Conservation (phyloP, 2,329 filamentous ascomycete species). For the Aspergillus eucalypticola region DNA sequence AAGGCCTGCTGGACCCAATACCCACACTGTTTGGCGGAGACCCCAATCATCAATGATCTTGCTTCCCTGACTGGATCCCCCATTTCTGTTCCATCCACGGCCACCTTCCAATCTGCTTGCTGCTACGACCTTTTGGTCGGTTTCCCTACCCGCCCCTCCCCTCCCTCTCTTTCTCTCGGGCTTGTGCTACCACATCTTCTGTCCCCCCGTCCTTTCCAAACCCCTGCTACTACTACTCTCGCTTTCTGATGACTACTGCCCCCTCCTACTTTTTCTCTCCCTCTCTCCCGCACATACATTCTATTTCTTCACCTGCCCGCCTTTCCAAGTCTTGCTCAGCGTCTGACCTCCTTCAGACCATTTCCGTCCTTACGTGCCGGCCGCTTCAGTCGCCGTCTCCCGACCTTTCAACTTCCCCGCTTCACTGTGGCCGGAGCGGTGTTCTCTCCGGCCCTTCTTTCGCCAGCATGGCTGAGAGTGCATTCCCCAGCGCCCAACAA, state of each 20-base stretch:
- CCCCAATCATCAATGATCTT: slow-evolving; percentile 5
- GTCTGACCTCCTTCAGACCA: slow-evolving; percentile 65
- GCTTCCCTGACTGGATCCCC: slow-evolving; percentile 5
- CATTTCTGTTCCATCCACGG: background rate
- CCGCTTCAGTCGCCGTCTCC: slow-evolving; percentile 66
- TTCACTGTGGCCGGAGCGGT: slow-evolving; percentile 30
- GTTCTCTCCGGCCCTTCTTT: slow-evolving; percentile 30
- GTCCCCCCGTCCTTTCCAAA: background rate
- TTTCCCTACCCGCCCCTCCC: slow-evolving; percentile 27
- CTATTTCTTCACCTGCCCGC: background rate
- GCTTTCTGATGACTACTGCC: slow-evolving; percentile 4
- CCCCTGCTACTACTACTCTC: background rate
- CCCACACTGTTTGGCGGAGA: slow-evolving; percentile 17
- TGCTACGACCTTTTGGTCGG: slow-evolving; percentile 16
- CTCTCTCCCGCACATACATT: background rate
- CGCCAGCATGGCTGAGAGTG: slow-evolving; percentile 65
- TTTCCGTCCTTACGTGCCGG: slow-evolving; percentile 54
- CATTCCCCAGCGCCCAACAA: slow-evolving; percentile 78
- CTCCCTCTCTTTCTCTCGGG: slow-evolving; percentile 13
- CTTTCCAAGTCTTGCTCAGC: background rate
- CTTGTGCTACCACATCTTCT: slow-evolving; percentile 5
- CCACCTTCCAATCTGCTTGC: background rate
- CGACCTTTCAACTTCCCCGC: slow-evolving; percentile 48
- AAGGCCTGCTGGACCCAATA: slow-evolving; percentile 24
- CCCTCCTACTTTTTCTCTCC: background rate